These are phyloP conservation scores for Heritiera fomes DNA, from an alignment of 345 rosid species.

Conservation along the genomic window DNA sequence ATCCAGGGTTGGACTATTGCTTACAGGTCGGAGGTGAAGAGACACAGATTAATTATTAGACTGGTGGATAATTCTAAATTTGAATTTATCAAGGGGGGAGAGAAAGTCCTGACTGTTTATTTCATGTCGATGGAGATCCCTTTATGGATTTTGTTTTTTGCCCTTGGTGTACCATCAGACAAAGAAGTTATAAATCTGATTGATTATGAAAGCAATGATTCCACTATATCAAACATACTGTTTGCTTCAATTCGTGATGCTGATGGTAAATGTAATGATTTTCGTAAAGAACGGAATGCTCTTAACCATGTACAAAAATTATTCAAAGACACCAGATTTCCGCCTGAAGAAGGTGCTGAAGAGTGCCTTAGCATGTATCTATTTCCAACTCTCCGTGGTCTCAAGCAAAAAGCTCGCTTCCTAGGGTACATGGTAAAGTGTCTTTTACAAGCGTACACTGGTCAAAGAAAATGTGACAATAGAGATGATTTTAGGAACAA, in stretches of 20 bases:
- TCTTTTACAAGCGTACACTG: slow-evolving; percentile 67
- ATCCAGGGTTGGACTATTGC: slow-evolving; percentile 67
- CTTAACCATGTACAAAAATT: slow-evolving; percentile 37
- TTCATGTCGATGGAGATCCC: slow-evolving; percentile 81
- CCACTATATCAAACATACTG: slow-evolving; percentile 53
- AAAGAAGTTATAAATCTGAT: slow-evolving; percentile 64
- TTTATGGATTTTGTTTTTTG: slow-evolving; percentile 79
- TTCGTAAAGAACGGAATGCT: slow-evolving; percentile 53
- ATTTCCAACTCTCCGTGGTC: slow-evolving; percentile 64
- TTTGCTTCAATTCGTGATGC: slow-evolving; percentile 70
- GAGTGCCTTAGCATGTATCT: slow-evolving; percentile 59
- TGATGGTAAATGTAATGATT: slow-evolving; percentile 53
- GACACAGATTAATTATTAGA: slow-evolving; percentile 60
- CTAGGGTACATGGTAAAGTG: slow-evolving; percentile 91
- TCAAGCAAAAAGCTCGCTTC: slow-evolving; percentile 74
- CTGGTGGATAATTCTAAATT: slow-evolving; percentile 45
- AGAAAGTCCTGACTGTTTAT: slow-evolving; percentile 66
- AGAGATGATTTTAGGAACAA: slow-evolving; percentile 85
- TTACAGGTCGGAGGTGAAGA: slow-evolving; percentile 63
- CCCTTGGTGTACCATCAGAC: slow-evolving; percentile 79
- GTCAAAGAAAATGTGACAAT: slow-evolving; percentile 73
- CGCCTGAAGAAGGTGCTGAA: slow-evolving; percentile 63
- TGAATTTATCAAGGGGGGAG: slow-evolving; percentile 55
- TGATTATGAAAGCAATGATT: slow-evolving; percentile 52
- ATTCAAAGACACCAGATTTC: slow-evolving; percentile 59